These are phyloP conservation scores for Saccharomycopsis sp. DNA, from an alignment of 805 yeast genomes.

Conservation along the genomic window DNA sequence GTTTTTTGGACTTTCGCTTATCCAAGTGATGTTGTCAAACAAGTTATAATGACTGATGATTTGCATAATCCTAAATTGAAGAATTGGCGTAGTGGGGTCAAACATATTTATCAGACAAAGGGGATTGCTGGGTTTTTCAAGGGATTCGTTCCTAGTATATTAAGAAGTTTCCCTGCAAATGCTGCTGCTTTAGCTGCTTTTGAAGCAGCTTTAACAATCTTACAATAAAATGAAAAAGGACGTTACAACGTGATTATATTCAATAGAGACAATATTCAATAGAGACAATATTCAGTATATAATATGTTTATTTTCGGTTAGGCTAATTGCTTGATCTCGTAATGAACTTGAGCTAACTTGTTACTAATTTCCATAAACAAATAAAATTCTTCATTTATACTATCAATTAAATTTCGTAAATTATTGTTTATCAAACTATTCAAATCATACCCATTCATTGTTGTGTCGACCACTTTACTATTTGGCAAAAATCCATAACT, in stretches of 20 bases:
- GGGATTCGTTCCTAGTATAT: conserved; percentile 74
- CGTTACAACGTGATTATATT: neutral
- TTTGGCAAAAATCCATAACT: conserved; percentile 16
- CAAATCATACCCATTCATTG: conserved; percentile 7
- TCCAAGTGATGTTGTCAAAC: conserved; percentile 85
- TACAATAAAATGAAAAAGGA: conserved; percentile 2
- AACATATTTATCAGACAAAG: conserved; percentile 51
- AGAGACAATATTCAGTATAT: neutral
- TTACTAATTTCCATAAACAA: conserved; percentile 21
- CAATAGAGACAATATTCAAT: neutral
- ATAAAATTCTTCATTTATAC: conserved; percentile 21
- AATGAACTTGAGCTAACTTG: conserved; percentile 18
- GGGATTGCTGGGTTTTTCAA: conserved; percentile 58
- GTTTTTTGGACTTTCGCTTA: conserved; percentile 87
- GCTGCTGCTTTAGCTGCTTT: conserved; percentile 90
- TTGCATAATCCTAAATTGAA: conserved; percentile 65
- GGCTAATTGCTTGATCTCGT: conserved; percentile 17
- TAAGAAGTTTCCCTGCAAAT: conserved; percentile 86
- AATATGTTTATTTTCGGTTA: neutral
- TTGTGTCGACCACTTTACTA: neutral
- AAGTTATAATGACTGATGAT: conserved; percentile 74
- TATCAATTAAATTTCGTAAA: conserved; percentile 17
- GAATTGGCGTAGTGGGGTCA: conserved; percentile 66
- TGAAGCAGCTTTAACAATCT: conserved; percentile 66
- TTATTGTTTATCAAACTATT: conserved; percentile 14